Conservation (phyloP, 345 rosid genomes). For the Rhodamnia rubescens region DNA sequence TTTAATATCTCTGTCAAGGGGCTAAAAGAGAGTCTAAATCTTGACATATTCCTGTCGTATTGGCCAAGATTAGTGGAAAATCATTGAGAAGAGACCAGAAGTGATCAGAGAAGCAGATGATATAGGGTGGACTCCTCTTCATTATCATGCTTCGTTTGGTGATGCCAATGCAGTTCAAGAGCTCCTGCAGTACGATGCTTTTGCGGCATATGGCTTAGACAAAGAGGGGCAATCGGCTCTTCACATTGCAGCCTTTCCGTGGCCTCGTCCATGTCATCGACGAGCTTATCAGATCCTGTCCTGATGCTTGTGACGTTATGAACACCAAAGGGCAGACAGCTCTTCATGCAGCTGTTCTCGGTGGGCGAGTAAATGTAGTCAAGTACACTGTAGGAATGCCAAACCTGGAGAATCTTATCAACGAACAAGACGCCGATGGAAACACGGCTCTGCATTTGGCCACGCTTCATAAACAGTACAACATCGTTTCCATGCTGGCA, state of each 20-base stretch:
- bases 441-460: neutral
- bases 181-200: neutral
- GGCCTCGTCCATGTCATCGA: neutral
- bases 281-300: neutral
- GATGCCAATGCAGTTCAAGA: accelerated
- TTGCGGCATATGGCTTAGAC: accelerated
- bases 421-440: neutral
- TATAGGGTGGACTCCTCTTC: neutral
- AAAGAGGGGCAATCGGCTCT: neutral
- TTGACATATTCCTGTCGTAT: neutral
- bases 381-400: neutral
- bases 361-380: neutral
- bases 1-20: neutral
- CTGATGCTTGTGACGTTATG: neutral
- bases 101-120: neutral
- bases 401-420: neutral
- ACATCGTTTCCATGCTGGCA: neutral
- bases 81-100: neutral
- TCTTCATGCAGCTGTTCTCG: neutral
- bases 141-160: accelerated
- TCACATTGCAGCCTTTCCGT: neutral
- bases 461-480: neutral
- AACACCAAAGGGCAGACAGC: neutral
- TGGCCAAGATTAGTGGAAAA: accelerated
- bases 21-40: neutral